Evolutionary conservation across 2,329 filamentous ascomycete genomes (phyloP), one percentile per base, ranked within the genome.

Genomic region (Curvularia hawaiiensis): DNA sequence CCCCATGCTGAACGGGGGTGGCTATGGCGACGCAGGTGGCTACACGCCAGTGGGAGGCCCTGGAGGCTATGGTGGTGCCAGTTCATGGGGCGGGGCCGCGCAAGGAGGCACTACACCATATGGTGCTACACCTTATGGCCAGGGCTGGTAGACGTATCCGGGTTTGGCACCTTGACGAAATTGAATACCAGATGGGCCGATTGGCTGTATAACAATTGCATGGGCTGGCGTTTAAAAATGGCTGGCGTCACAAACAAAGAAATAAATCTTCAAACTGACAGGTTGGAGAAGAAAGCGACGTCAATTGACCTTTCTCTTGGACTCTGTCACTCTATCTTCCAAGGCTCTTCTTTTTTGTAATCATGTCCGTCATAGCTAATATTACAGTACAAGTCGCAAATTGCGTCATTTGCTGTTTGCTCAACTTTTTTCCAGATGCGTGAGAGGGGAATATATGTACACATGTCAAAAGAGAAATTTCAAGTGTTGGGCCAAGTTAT

Each of bases 11-110:
- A 77, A 77, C 43, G 75, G 73, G 33, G 76, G 63, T 12, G 78
- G 85, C 52, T 82, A 81, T 26, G 87, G 85, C 79, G 84, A 87
- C 57, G 52, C 56, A 8, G 77, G 76, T 38, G 90, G 89, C 35
- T 90, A 86, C 71, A 88, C 89, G 9, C 87, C 89, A 67, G 57
- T 59, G 5, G 60, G 60, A 14, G 86, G 82, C 24, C 87, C 89
- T 16, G 60, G 57, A 39, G 86, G 82, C 24, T 72, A 71, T 44
- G 70, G 82, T 77, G 68, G 69, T 24, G 80, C 84, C 59, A 89
- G 85, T 69, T 80, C 85, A 18, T 93, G 90, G 85, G 89, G 89
- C 18, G 85, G 78, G 9, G 61, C 60, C 38, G 62, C 56, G 12
- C 66, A 64, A 31, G 79, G 78, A 20, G 78, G 69, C 24, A 70